A percentile compares a stretch with the other conserved stretches of the same genome.
Conservation (phyloP, 495 filamentous ascomycete species). For the Cercophora samala region DNA sequence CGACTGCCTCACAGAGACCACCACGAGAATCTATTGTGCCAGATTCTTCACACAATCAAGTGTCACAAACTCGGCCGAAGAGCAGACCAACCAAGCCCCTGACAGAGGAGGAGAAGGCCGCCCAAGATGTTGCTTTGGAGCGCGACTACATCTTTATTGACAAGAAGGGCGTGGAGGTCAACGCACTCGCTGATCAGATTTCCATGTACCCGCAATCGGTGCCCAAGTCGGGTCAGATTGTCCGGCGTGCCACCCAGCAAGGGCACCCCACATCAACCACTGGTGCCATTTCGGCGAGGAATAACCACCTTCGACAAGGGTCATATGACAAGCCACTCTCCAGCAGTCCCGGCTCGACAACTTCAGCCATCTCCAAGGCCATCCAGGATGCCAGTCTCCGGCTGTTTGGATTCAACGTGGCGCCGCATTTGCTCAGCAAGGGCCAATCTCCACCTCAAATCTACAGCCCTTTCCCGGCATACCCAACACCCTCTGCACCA, state of each 20-base stretch:
- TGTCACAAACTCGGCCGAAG: slow-evolving; percentile 17
- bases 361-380: slow-evolving; percentile 89
- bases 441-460: slow-evolving; percentile 72
- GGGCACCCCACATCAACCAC: slow-evolving; percentile 28
- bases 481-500: slow-evolving; percentile 61
- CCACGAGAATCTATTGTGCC: slow-evolving; percentile 23
- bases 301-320: slow-evolving; percentile 59
- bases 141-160: slow-evolving; percentile 94
- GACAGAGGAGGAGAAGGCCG: slow-evolving; percentile 68
- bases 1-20: slow-evolving; percentile 36
- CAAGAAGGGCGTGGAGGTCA: slow-evolving; percentile 90
- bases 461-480: slow-evolving; percentile 80
- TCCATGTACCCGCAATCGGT: slow-evolving; percentile 62
- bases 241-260: slow-evolving; percentile 61
- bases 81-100: slow-evolving; percentile 35
- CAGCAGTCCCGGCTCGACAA: slow-evolving; percentile 72
- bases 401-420: slow-evolving; percentile 70
- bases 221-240: slow-evolving; percentile 45
- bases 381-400: slow-evolving; percentile 90
- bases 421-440: slow-evolving; percentile 62
- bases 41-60: slow-evolving; percentile 16
- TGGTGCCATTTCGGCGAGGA: slow-evolving; percentile 33
- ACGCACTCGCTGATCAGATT: slow-evolving; percentile 93
- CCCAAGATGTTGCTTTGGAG: slow-evolving; percentile 84
- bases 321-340: slow-evolving; percentile 80